Conservation (phyloP, 352 stramenopile genomes). For the Globisporangium cederbergense region DNA sequence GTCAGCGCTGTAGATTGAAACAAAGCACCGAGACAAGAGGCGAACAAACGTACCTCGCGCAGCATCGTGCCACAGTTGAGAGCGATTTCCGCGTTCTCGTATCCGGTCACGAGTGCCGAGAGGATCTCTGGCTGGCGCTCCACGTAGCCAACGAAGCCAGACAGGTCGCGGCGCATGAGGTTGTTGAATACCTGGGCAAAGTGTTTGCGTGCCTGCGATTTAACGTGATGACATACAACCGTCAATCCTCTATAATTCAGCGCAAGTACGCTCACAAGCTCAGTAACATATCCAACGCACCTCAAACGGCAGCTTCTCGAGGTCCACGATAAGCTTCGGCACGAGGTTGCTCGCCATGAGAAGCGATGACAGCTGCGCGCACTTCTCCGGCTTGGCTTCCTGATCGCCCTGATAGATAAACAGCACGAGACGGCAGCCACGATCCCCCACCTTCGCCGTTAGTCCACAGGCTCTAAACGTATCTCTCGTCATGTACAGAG, state of each 20-base stretch:
- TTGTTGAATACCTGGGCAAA: constrained; percentile 89
- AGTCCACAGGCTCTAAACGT: neutral
- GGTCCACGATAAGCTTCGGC: constrained; percentile 58
- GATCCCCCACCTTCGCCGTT: neutral
- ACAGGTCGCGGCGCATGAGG: constrained; percentile 83
- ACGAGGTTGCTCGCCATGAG: constrained; percentile 71
- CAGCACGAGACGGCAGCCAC: too few relatives aligned
- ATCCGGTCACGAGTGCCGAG: constrained; percentile 74
- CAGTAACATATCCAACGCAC: constrained; percentile 12
- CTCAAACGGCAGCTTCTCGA: constrained; percentile 84
- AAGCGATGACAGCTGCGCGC: constrained; percentile 67
- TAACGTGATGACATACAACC: neutral
- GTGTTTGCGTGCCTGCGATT: constrained; percentile 58
- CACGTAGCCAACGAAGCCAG: constrained; percentile 81
- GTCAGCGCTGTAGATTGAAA: neutral
- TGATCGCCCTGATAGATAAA: constrained; percentile 49
- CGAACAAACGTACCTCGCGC: constrained; percentile 52
- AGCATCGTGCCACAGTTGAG: constrained; percentile 90
- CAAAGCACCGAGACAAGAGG: too few relatives aligned
- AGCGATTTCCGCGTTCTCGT: constrained; percentile 86
- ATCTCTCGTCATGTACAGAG: too few relatives aligned
- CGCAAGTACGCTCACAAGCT: neutral
- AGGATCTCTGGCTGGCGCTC: constrained; percentile 67
- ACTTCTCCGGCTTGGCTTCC: constrained; percentile 79
- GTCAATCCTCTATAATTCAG: too few relatives aligned